Evolutionary conservation across 1,139 yeast species (phyloP).

Genomic region (Saccharomycopsis hybrid): DNA sequence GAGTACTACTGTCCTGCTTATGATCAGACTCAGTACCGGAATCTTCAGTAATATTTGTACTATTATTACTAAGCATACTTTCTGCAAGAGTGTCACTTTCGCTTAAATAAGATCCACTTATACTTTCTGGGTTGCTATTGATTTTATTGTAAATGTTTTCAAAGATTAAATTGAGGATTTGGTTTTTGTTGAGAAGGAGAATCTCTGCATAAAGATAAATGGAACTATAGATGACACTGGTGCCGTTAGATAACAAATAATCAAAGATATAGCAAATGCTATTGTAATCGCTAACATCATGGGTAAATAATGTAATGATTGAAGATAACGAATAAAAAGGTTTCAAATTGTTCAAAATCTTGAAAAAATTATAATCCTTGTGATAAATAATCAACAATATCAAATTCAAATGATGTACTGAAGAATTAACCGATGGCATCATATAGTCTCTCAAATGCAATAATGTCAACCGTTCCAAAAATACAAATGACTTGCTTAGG

Average conservation of each 20-base stretch:
- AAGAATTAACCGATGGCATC: constrained; percentile 61
- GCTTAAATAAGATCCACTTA: constrained; percentile 8
- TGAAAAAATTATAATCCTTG: constrained; percentile 47
- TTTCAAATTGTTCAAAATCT: constrained; percentile 38
- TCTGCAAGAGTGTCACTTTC: constrained; percentile 16
- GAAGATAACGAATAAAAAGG: constrained; percentile 71
- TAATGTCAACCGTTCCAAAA: constrained; percentile 55
- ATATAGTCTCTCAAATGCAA: constrained; percentile 75
- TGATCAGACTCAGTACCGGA: neutral
- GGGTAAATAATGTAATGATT: constrained; percentile 71
- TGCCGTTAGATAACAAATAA: constrained; percentile 38
- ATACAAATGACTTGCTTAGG: constrained; percentile 27
- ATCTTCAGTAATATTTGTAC: constrained; percentile 1
- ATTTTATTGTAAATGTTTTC: constrained; percentile 13
- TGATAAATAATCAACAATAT: constrained; percentile 54
- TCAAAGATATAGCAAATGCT: constrained; percentile 59
- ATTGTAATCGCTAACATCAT: constrained; percentile 51
- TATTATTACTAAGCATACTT: constrained; percentile 7
- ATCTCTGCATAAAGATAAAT: constrained; percentile 43
- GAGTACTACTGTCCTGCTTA: no score
- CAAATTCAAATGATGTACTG: constrained; percentile 57
- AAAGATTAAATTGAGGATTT: constrained; percentile 31
- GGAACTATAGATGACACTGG: constrained; percentile 22
- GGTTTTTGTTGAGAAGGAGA: constrained; percentile 28
- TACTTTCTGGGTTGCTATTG: constrained; percentile 7